Evolutionary conservation across 1,284 basidiomycete species (phyloP), one percentile per base, ranked within the genome.

Genomic region (Cystobasidiaceae sp.): DNA sequence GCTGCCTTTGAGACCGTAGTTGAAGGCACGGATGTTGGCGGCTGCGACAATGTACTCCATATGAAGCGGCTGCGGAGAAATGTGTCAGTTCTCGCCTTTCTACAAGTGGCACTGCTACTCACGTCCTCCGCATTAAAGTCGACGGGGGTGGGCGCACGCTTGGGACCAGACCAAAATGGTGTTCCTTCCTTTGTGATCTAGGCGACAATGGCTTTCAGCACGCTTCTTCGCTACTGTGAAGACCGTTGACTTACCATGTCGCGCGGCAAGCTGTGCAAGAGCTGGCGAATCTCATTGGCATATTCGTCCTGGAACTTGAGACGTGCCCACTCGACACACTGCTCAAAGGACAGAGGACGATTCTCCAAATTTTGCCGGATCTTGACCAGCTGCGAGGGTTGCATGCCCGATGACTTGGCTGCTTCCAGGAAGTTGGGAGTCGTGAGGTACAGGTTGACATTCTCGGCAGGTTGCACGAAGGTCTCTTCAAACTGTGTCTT

Each of bases 271-370:
- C 91, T 97, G 82, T 85, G 93, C 50, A 99, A 78, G 44, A 99
- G 80, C 78, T 99, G 96, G 70, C 85, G 86, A 76, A 99, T 98
- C 64, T 89, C 85, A 77, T 97, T 94, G 80, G 85, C 88, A 77
- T 91, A 99, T 78, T 91, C 91, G 69, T 88, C 85, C 80, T 99
- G 93, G 73, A 97, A 99, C 77, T 94, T 90, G 71, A 94, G 79
- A 39, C 96, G 85, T 23, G 96, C 96, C 96, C 96, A 99, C 67
- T 88, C 80, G 73, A 99, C 91, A 79, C 96, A 99, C 78, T 97
- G 93, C 74, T 97, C 92, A 72, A 99, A 94, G 19, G 90, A 91
- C 70, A 94, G 80, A 32, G 96, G 96, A 75, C 94, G 90, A 59
- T 88, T 89, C 45, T 97, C 93, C 17, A 99, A 82, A 78, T 86